phyloP scores from a whole-genome alignment of 1,284 basidiomycete species.

The Somion occarium region DNA sequence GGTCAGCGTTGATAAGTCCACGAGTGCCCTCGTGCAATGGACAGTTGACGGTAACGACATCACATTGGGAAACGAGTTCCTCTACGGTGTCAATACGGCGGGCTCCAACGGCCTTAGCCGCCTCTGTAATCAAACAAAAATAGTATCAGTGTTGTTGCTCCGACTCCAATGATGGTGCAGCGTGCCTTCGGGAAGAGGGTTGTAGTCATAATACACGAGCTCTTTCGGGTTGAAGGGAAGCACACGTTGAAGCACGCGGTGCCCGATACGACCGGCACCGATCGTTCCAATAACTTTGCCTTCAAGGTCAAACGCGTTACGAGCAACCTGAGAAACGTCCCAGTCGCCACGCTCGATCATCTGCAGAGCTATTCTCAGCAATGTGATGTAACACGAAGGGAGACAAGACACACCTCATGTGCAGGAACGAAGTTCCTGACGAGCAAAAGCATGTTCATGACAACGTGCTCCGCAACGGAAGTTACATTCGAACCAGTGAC shows the following conservation, averaged over 20 bases:
- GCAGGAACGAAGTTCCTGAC: slow-evolving; percentile 82
- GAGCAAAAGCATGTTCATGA: slow-evolving; percentile 77
- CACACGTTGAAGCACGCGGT: slow-evolving; percentile 86
- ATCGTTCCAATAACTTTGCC: slow-evolving; percentile 89
- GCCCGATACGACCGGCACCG: slow-evolving; percentile 85
- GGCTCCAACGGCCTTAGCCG: slow-evolving; percentile 67
- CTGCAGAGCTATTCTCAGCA: no score
- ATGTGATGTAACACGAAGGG: no score
- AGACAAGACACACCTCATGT: slow-evolving; percentile 53
- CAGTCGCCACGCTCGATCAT: slow-evolving; percentile 85
- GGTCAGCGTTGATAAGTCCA: slow-evolving; percentile 79
- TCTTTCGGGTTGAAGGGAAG: slow-evolving; percentile 89
- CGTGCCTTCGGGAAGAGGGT: slow-evolving; percentile 66
- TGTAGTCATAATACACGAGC: slow-evolving; percentile 92
- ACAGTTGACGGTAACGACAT: slow-evolving; percentile 86
- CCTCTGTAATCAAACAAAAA: slow-evolving; percentile 35
- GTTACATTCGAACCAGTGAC: slow-evolving; percentile 56
- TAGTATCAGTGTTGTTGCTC: neutral
- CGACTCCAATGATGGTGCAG: no score
- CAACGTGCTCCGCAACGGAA: slow-evolving; percentile 84
- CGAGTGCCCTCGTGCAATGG: slow-evolving; percentile 87
- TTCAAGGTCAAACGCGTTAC: slow-evolving; percentile 86
- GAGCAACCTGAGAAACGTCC: slow-evolving; percentile 79
- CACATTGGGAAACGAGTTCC: slow-evolving; percentile 81
- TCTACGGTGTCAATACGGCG: slow-evolving; percentile 78